Conservation (phyloP, 164 flowering plant genomes). For the Kalanchoe fedtschenkoi region DNA sequence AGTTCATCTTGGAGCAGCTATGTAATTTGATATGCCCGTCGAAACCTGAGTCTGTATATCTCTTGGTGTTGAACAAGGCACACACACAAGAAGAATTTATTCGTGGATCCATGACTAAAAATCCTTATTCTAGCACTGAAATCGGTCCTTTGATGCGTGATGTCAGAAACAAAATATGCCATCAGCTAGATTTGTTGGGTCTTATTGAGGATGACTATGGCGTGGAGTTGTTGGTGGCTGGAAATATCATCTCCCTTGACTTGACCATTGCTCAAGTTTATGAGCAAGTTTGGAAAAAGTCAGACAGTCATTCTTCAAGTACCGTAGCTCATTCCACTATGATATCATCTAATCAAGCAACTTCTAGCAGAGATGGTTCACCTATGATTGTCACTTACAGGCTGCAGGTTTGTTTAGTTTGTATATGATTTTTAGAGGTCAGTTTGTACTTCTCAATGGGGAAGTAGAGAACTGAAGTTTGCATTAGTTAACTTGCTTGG, state of each 20-base stretch:
- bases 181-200: conserved; percentile 81
- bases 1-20: conserved; percentile 98
- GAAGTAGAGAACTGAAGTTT: not conserved
- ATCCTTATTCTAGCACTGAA: conserved; percentile 96
- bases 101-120: conserved; percentile 98
- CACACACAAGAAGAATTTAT: conserved; percentile 99
- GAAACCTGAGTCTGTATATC: conserved; percentile 85
- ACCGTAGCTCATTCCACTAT: conserved; percentile 30
- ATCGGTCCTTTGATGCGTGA: conserved; percentile 99
- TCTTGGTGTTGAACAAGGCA: conserved; percentile 81
- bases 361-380: conserved; percentile 60
- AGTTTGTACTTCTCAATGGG: not conserved
- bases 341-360: conserved; percentile 38
- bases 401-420: conserved; percentile 68
- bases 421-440: not conserved
- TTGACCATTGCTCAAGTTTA: conserved; percentile 90
- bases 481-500: not conserved
- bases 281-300: conserved; percentile 97
- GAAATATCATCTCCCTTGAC: conserved; percentile 96
- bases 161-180: conserved; percentile 94
- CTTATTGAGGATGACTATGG: conserved; percentile 96
- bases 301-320: conserved; percentile 55
- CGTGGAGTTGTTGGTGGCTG: conserved; percentile 97
- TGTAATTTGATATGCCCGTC: conserved; percentile 96
- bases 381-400: conserved; percentile 97